A percentile compares a stretch with the other conserved stretches of the same genome.
These are phyloP conservation scores for Phytophthora podocarpi DNA, from an alignment of 352 stramenopile species.

Conservation along the genomic window DNA sequence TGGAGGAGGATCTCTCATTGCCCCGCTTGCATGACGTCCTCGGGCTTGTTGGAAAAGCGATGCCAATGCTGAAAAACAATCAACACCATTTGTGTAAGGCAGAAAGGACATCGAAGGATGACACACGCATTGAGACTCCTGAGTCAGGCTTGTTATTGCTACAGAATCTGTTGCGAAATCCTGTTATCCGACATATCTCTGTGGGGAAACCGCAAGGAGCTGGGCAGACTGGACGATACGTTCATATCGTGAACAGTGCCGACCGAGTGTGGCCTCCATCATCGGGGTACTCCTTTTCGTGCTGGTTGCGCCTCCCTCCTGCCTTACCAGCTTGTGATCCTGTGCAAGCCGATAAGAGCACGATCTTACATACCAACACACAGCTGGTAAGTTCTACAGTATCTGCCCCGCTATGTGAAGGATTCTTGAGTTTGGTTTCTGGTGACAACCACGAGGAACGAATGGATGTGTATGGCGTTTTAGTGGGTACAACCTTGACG, in stretches of 20 bases:
- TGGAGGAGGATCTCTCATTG: slow-evolving; percentile 55
- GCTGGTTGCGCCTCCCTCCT: slow-evolving; percentile 67
- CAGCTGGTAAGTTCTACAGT: slow-evolving; percentile 6
- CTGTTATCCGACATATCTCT: slow-evolving; percentile 51
- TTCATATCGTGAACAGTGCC: slow-evolving; percentile 64
- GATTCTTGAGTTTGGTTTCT: slow-evolving; percentile 44
- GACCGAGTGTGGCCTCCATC: slow-evolving; percentile 72
- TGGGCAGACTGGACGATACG: slow-evolving; percentile 60
- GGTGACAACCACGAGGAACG: slow-evolving; percentile 43
- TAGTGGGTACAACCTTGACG: slow-evolving; percentile 61
- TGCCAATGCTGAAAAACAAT: slow-evolving; percentile 51
- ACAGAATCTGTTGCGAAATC: slow-evolving; percentile 42
- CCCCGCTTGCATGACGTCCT: slow-evolving; percentile 59
- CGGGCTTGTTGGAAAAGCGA: slow-evolving; percentile 51
- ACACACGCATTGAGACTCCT: not conserved
- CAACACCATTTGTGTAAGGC: not conserved
- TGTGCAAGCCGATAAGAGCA: not conserved
- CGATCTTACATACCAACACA: not conserved
- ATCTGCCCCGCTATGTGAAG: slow-evolving; percentile 66
- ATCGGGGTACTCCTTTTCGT: slow-evolving; percentile 80
- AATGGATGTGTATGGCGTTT: slow-evolving; percentile 56
- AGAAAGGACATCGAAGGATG: not conserved
- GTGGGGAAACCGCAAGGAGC: slow-evolving; percentile 60
- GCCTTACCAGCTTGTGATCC: not conserved
- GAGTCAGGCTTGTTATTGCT: slow-evolving; percentile 59